Percentiles rank a stretch among this genome's conserved stretches.
Evolutionary conservation across 805 yeast genomes (phyloP).

Genomic region (Wickerhamiella occidentalis): DNA sequence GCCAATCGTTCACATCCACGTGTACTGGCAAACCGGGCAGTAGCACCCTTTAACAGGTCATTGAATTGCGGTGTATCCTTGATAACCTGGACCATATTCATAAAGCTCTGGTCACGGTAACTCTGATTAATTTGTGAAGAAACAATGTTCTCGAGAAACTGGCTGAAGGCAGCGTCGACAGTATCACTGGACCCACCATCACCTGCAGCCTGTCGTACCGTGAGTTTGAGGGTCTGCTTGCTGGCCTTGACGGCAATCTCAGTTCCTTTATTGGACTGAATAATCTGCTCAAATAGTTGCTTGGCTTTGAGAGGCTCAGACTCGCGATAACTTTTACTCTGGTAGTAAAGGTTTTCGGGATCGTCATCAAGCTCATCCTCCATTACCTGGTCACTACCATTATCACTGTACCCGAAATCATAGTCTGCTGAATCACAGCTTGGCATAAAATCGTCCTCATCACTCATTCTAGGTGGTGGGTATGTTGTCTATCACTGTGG

Average conservation of each 20-base stretch:
- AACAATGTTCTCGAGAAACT: conserved; percentile 17
- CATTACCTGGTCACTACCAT: conserved; percentile 20
- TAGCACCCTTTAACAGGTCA: conserved; percentile 21
- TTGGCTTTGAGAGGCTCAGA: conserved; percentile 28
- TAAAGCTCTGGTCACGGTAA: conserved; percentile 29
- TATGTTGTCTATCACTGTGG: background rate
- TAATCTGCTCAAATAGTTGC: conserved; percentile 23
- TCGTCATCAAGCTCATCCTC: conserved; percentile 19
- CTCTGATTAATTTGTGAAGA: conserved; percentile 16
- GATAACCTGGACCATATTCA: conserved; percentile 26
- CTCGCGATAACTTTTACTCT: conserved; percentile 29
- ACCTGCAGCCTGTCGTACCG: background rate
- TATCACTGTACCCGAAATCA: conserved; percentile 25
- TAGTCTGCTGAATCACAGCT: conserved; percentile 30
- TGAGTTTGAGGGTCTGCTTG: conserved; percentile 29
- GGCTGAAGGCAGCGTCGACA: conserved; percentile 18
- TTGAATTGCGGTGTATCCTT: conserved; percentile 22
- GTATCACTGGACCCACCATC: no score
- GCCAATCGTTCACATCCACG: conserved; percentile 25
- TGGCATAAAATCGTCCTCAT: conserved; percentile 31
- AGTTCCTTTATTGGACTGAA: conserved; percentile 15
- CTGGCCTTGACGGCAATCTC: conserved; percentile 28
- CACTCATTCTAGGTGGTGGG: conserved; percentile 23
- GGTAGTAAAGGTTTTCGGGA: conserved; percentile 30
- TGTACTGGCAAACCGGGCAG: conserved; percentile 20